Percentiles rank a stretch among this genome's conserved stretches.
These are phyloP conservation scores for Globisporangium emineosum DNA, from an alignment of 352 stramenopile genomes.

Conservation along the genomic window DNA sequence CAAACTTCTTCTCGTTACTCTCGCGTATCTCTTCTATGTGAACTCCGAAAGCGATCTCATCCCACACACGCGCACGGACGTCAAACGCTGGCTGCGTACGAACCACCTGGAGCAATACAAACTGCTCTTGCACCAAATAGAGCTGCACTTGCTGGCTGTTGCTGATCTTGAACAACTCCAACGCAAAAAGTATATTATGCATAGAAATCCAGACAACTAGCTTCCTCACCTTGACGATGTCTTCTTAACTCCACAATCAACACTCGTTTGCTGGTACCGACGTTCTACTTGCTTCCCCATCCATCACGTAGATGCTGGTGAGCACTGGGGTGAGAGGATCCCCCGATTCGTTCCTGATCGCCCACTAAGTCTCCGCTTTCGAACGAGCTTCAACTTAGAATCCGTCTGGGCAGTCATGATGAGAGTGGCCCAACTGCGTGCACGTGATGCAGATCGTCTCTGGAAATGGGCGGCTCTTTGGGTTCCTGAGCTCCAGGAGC, in stretches of 20 bases:
- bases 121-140: too few species aligned
- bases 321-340: background rate
- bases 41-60: background rate
- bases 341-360: background rate
- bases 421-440: slow-evolving; percentile 37
- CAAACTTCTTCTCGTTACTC: background rate
- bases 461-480: slow-evolving; percentile 10
- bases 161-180: background rate
- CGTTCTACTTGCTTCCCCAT: too few species aligned
- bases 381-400: slow-evolving; percentile 28
- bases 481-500: slow-evolving; percentile 31
- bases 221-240: background rate
- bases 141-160: too few species aligned
- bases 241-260: background rate
- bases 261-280: background rate
- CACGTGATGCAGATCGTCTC: slow-evolving; percentile 59
- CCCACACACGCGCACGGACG: background rate
- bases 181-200: background rate
- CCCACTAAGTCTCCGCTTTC: background rate
- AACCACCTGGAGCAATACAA: background rate
- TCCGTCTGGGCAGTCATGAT: slow-evolving; percentile 52
- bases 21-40: background rate
- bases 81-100: background rate
- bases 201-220: background rate
- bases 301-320: too few species aligned